Conservation (phyloP, 768 basidiomycete species). For the Boletus reticulatus region DNA sequence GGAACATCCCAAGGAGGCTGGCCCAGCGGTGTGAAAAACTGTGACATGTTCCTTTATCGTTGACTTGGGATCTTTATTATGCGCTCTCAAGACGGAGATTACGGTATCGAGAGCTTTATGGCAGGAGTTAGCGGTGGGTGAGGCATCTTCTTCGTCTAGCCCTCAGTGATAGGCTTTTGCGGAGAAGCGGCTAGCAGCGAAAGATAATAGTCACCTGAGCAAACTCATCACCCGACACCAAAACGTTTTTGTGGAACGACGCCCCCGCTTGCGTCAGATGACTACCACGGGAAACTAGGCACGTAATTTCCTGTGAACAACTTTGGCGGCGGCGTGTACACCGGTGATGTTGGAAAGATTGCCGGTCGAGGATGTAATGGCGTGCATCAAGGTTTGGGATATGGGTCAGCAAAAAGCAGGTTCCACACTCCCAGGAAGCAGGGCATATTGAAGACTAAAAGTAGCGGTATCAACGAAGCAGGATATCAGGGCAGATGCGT, state of each 20-base stretch:
- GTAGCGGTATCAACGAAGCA: conserved; percentile 24
- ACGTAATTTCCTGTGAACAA: conserved; percentile 20
- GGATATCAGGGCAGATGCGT: conserved; percentile 9
- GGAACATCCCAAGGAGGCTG: background rate
- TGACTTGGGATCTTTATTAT: conserved; percentile 15
- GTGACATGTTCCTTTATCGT: conserved; percentile 10
- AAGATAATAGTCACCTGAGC: conserved; percentile 19
- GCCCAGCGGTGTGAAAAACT: background rate
- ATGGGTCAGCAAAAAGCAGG: conserved; percentile 3
- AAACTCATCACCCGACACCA: background rate
- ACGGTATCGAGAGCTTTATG: conserved; percentile 25
- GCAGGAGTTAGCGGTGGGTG: conserved; percentile 28
- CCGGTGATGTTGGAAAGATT: conserved; percentile 9
- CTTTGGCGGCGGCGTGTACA: background rate
- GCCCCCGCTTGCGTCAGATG: too few relatives aligned
- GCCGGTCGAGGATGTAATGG: conserved; percentile 12
- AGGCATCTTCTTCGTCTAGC: conserved; percentile 18
- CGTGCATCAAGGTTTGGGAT: conserved; percentile 11
- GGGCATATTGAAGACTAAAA: conserved; percentile 15
- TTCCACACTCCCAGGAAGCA: conserved; percentile 10
- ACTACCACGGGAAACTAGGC: conserved; percentile 13
- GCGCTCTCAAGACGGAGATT: conserved; percentile 31
- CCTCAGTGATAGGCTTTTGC: conserved; percentile 34
- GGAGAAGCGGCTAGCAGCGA: conserved; percentile 21
- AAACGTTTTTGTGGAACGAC: background rate